Evolutionary conservation across 2,329 filamentous ascomycete genomes (phyloP).

Genomic region (Claviceps africana): DNA sequence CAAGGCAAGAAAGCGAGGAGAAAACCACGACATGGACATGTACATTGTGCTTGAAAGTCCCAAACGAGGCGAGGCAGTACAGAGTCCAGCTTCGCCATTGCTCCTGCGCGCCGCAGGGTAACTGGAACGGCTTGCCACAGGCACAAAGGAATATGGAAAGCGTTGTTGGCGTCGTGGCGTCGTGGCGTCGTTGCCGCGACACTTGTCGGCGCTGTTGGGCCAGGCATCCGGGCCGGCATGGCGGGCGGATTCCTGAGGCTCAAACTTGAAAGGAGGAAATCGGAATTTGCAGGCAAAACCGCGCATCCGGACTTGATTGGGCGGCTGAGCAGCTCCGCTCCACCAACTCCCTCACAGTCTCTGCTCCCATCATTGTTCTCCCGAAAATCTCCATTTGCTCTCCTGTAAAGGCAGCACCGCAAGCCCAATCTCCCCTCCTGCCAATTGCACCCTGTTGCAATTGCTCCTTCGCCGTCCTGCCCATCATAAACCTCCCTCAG

Average conservation of each 20-base stretch:
- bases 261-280: constrained; percentile 17
- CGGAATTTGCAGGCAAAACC: constrained; percentile 27
- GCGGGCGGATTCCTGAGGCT: constrained; percentile 7
- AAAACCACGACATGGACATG: too few species aligned
- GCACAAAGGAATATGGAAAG: too few species aligned
- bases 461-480: constrained; percentile 43
- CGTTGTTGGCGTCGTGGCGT: too few species aligned
- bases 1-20: not conserved
- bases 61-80: not conserved
- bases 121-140: not conserved
- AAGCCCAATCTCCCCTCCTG: constrained; percentile 45
- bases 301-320: constrained; percentile 23
- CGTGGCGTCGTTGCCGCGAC: not conserved
- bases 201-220: not conserved
- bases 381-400: constrained; percentile 32
- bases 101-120: not conserved
- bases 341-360: constrained; percentile 29
- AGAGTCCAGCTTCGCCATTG: too few species aligned
- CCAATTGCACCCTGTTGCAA: constrained; percentile 49
- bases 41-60: too few species aligned
- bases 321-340: constrained; percentile 18
- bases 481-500: constrained; percentile 37
- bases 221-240: not conserved
- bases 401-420: constrained; percentile 33
- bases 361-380: constrained; percentile 26